phyloP scores from a whole-genome alignment of 2,329 filamentous ascomycete species.

The Knoxdaviesia capensis region DNA sequence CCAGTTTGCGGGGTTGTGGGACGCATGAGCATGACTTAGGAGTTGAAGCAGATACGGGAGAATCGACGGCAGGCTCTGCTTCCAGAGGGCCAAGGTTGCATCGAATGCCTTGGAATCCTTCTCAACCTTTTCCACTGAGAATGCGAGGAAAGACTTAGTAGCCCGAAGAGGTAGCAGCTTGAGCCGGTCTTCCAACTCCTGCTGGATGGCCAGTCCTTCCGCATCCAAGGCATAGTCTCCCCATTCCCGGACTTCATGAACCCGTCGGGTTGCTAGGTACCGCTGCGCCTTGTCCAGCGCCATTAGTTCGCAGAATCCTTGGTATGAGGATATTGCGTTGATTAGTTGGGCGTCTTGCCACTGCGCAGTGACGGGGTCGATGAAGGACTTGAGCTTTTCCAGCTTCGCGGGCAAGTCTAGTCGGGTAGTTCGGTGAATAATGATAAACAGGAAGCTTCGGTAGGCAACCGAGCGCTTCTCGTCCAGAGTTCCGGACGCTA shows the following conservation, averaged over 20 bases:
- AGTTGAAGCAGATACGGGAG: constrained; percentile 76
- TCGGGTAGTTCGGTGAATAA: constrained; percentile 67
- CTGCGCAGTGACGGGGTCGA: constrained; percentile 60
- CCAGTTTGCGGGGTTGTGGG: constrained; percentile 79
- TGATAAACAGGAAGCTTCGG: constrained; percentile 80
- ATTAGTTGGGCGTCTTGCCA: constrained; percentile 60
- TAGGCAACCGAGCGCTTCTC: constrained; percentile 73
- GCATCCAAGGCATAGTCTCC: constrained; percentile 54
- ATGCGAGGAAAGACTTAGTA: constrained; percentile 82
- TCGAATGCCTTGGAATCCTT: constrained; percentile 53
- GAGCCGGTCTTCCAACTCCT: constrained; percentile 49
- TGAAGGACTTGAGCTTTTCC: constrained; percentile 52
- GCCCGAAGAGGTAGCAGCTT: constrained; percentile 59
- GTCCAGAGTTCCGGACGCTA: constrained; percentile 51
- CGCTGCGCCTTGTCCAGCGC: constrained; percentile 62
- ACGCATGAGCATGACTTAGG: constrained; percentile 74
- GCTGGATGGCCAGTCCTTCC: constrained; percentile 62
- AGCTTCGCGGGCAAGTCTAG: constrained; percentile 54
- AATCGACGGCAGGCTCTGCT: constrained; percentile 59
- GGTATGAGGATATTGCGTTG: constrained; percentile 50
- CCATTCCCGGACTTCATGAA: constrained; percentile 69
- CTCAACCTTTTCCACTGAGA: constrained; percentile 76
- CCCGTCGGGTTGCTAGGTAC: constrained; percentile 54
- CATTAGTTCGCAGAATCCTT: constrained; percentile 60
- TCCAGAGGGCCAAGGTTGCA: constrained; percentile 66